Evolutionary conservation across 192 early-diverging fungal species (phyloP).

Genomic region (Umbelopsis sp.): DNA sequence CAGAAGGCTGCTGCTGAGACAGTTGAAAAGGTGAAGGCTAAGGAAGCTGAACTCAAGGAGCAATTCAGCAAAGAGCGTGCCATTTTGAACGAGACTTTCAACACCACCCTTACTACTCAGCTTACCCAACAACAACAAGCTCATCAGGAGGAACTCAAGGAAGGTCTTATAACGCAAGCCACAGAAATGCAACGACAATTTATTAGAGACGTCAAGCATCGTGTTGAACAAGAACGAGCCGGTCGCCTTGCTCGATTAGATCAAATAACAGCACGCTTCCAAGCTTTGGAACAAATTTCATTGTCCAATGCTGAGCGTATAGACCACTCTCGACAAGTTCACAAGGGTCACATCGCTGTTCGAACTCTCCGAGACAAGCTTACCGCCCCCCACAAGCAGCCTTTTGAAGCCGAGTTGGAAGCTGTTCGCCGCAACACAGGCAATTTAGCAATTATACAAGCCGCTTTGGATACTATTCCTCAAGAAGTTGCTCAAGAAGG

Average conservation of each 20-base stretch:
- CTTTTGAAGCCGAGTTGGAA: constrained; percentile 75
- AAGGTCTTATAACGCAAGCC: constrained; percentile 66
- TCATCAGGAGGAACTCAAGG: constrained; percentile 54
- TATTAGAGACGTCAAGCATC: constrained; percentile 71
- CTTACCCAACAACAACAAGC: constrained; percentile 46
- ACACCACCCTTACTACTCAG: constrained; percentile 30
- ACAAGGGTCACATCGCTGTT: constrained; percentile 66
- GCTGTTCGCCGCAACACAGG: constrained; percentile 55
- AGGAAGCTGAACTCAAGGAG: constrained; percentile 55
- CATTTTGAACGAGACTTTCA: constrained; percentile 25
- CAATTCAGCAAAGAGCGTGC: constrained; percentile 23
- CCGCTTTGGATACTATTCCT: constrained; percentile 65
- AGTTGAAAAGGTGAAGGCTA: constrained; percentile 44
- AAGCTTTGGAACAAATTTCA: constrained; percentile 69
- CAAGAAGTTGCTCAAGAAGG: constrained; percentile 59
- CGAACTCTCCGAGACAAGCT: constrained; percentile 62
- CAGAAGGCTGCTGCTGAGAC: constrained; percentile 46
- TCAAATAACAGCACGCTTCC: constrained; percentile 75
- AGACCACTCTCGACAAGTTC: constrained; percentile 61
- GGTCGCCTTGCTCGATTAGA: constrained; percentile 87
- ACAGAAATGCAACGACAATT: constrained; percentile 77
- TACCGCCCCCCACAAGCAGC: constrained; percentile 44
- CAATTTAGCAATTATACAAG: constrained; percentile 58
- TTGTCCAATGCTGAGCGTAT: constrained; percentile 69
- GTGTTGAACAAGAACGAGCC: constrained; percentile 88